Evolutionary conservation across 2,329 filamentous ascomycete species (phyloP).

Genomic region (Cladosporium velox): DNA sequence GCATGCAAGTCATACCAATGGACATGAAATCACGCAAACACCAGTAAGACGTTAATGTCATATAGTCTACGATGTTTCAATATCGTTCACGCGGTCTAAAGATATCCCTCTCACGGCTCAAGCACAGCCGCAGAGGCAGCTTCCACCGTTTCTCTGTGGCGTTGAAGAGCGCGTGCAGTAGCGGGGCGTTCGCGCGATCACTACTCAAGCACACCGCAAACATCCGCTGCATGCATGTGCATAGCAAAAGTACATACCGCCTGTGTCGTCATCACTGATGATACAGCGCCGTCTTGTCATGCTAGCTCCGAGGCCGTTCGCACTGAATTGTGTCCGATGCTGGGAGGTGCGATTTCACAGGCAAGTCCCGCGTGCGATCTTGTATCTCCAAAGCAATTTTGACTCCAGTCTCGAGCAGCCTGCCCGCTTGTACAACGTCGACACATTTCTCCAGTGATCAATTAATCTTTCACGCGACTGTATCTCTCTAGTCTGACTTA

Average conservation of each 20-base stretch:
- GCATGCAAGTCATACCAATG: neutral
- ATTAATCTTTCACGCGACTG: neutral
- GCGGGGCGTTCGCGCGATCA: neutral
- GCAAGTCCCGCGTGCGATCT: no score
- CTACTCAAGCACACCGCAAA: slow-evolving; percentile 5
- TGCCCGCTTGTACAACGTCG: no score
- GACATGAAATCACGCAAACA: neutral
- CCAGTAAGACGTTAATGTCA: neutral
- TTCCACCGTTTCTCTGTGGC: neutral
- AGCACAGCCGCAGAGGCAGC: neutral
- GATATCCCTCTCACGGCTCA: neutral
- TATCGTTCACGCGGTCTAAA: neutral
- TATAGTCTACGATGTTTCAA: neutral
- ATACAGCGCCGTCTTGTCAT: no score
- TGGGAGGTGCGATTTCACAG: no score
- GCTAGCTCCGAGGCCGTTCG: neutral
- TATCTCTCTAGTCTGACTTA: neutral
- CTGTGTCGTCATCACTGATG: slow-evolving; percentile 1
- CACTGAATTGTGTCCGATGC: no score
- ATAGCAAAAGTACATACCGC: neutral
- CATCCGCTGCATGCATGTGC: neutral
- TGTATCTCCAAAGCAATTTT: neutral
- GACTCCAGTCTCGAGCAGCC: neutral
- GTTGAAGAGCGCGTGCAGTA: slow-evolving; percentile 5
- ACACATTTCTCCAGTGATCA: no score